Base-by-base conservation (phyloP, 2,329 filamentous ascomycete species). In the Aspergillus sp. region DNA sequence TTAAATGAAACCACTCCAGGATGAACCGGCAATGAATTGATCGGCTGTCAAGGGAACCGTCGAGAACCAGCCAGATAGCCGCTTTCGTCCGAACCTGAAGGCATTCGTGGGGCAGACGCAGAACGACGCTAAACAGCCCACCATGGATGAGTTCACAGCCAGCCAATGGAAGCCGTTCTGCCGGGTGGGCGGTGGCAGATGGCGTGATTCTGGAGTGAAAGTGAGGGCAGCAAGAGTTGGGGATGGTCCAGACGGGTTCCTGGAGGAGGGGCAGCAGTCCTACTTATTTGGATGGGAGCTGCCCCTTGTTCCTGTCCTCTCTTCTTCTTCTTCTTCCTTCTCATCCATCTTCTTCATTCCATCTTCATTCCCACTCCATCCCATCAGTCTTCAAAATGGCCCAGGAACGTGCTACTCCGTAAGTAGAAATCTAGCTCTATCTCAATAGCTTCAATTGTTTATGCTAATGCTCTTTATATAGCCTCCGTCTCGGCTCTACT, bases 401-500 rank as follows among this genome's bases (percentile, higher is more conserved):
- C 52, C 54, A 63, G 47, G 62, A 67, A 56, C 62, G 65, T 46
- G 66, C 68, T 61, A n/a, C n/a, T n/a, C 67, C 69, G 70, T 73
- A 64, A 53, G 68, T 63, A 30, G 27, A 37, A 32, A 39, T 40
- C 37, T 34, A 13, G 11, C 33, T 12, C n/a, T 34, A 13, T 26
- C 33, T 12, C n/a, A 11, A 26, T 40, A 11, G 34, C 28, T 30
- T 12, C 33, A 11, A 8, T 19, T 39, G 12, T 9, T 19, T 41
- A 27, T 31, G 37, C 27, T 44, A 41, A 48, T 59, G 29, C 53
- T 46, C 27, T 19, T 11, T 7, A 30, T 45, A 12, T 51, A 75
- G 73, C 59, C 77, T 85, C 65, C 81, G 82, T 61, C 76, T 85
- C 58, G 82, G 82, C 64, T 82, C 74, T 66, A 74, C 71, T 60